Percentiles rank a stretch among this genome's conserved stretches.
Conservation (phyloP, 352 stramenopile species). For the Phytopythium mirpurense region DNA sequence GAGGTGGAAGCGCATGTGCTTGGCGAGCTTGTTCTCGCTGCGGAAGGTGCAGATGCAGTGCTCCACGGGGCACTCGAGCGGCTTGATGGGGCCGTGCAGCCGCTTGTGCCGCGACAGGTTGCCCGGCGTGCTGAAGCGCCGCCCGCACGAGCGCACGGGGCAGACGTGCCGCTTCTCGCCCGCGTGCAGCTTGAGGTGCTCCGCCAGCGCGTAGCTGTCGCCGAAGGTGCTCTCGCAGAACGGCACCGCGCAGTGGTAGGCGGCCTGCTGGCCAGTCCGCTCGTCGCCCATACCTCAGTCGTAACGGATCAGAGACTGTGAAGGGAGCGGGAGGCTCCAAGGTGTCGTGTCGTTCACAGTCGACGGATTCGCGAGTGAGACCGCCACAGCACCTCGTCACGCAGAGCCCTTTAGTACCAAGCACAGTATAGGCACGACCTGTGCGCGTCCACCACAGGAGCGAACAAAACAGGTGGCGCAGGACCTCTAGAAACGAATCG, state of each 20-base stretch:
- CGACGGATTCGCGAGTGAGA: slow-evolving; percentile 5
- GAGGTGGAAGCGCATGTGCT: slow-evolving; percentile 64
- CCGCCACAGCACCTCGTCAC: no score
- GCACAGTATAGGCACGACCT: no score
- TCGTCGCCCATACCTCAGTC: background rate
- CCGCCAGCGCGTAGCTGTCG: slow-evolving; percentile 32
- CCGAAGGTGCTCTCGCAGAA: slow-evolving; percentile 26
- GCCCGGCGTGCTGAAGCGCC: slow-evolving; percentile 47
- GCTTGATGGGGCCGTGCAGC: slow-evolving; percentile 43
- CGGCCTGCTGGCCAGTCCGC: background rate
- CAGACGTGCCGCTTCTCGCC: slow-evolving; percentile 45
- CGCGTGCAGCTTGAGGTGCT: slow-evolving; percentile 44
- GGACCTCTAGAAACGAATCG: no score
- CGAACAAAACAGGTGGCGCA: no score
- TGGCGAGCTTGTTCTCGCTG: slow-evolving; percentile 54
- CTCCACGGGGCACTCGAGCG: slow-evolving; percentile 37
- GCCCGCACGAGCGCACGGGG: slow-evolving; percentile 38
- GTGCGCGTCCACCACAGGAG: no score
- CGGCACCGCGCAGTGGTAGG: slow-evolving; percentile 27
- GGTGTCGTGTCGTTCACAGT: no score
- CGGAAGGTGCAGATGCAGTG: slow-evolving; percentile 48
- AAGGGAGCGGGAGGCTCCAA: no score
- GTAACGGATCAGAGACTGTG: no score
- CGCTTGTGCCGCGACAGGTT: slow-evolving; percentile 61
- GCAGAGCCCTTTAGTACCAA: no score